phyloP scores from a whole-genome alignment of 78 protist genomes.

The Dictyostelium firmibasis region DNA sequence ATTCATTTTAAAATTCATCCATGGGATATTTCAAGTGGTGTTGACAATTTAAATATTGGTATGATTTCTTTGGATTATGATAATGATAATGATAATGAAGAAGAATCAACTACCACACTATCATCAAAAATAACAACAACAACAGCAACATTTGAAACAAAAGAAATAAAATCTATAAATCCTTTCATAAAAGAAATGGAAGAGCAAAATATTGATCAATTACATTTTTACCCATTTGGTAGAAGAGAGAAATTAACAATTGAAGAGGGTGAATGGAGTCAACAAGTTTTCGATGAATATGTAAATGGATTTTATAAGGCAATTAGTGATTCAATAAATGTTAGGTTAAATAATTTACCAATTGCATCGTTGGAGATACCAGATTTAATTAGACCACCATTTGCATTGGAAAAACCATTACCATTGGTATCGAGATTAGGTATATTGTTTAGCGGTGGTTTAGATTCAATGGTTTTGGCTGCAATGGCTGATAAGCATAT shows the following conservation, averaged over 20 bases:
- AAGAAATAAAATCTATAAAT: neutral
- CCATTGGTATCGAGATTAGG: slow-evolving; percentile 58
- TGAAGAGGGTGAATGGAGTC: neutral
- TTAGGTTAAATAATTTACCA: slow-evolving; percentile 30
- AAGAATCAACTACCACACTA: neutral
- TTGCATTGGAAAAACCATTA: neutral
- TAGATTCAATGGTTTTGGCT: slow-evolving; percentile 86
- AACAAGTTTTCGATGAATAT: slow-evolving; percentile 9
- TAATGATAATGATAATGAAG: slow-evolving; percentile 22
- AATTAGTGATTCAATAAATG: slow-evolving; percentile 2
- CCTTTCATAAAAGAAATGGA: neutral
- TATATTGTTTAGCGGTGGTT: slow-evolving; percentile 86
- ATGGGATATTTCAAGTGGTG: slow-evolving; percentile 28
- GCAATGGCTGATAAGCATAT: slow-evolving; percentile 63
- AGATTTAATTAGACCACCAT: slow-evolving; percentile 38
- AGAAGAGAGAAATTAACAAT: slow-evolving; percentile 26
- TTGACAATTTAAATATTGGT: slow-evolving; percentile 14
- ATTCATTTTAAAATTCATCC: slow-evolving; percentile 24
- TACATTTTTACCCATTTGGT: slow-evolving; percentile 76
- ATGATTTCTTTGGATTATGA: slow-evolving; percentile 43
- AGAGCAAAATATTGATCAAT: slow-evolving; percentile 14
- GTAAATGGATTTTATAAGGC: slow-evolving; percentile 10
- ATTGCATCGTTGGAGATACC: neutral
- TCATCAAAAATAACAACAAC: neutral
- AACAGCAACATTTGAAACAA: neutral